Conservation (phyloP, 192 early-diverging fungal genomes). For the Coemansia sp. region DNA sequence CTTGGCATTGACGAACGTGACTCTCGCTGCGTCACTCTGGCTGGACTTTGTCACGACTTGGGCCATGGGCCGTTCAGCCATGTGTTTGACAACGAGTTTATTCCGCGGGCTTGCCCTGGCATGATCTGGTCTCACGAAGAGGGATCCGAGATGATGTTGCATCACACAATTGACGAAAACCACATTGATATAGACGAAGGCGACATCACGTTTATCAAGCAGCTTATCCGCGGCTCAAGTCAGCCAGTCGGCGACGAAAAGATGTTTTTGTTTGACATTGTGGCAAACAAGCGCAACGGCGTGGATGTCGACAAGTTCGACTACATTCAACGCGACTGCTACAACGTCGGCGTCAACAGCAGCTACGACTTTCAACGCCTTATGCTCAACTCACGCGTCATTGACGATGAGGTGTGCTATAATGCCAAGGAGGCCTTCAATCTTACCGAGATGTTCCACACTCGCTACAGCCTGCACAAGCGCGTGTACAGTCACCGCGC, state of each 20-base stretch:
- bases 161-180: conserved; percentile 75
- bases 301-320: conserved; percentile 96
- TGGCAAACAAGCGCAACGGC: conserved; percentile 92
- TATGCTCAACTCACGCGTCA: conserved; percentile 81
- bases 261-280: conserved; percentile 92
- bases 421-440: conserved; percentile 90
- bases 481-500: conserved; percentile 90
- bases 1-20: conserved; percentile 79
- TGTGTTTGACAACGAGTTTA: conserved; percentile 90
- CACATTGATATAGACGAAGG: conserved; percentile 65
- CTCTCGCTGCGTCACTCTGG: conserved; percentile 82
- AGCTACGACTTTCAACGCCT: conserved; percentile 67
- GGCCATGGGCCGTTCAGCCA: conserved; percentile 98
- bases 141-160: conserved; percentile 85
- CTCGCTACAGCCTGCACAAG: conserved; percentile 77
- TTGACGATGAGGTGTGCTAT: conserved; percentile 89
- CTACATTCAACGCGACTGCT: conserved; percentile 77
- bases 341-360: conserved; percentile 65
- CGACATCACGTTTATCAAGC: conserved; percentile 68
- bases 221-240: conserved; percentile 68
- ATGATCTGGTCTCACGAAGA: conserved; percentile 73
- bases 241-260: conserved; percentile 47
- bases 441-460: conserved; percentile 84
- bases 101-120: conserved; percentile 64
- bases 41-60: conserved; percentile 94